A percentile compares a stretch with the other conserved stretches of the same genome.
These are phyloP conservation scores for Cubamyces sp. DNA, from an alignment of 768 basidiomycete genomes.

Conservation along the genomic window DNA sequence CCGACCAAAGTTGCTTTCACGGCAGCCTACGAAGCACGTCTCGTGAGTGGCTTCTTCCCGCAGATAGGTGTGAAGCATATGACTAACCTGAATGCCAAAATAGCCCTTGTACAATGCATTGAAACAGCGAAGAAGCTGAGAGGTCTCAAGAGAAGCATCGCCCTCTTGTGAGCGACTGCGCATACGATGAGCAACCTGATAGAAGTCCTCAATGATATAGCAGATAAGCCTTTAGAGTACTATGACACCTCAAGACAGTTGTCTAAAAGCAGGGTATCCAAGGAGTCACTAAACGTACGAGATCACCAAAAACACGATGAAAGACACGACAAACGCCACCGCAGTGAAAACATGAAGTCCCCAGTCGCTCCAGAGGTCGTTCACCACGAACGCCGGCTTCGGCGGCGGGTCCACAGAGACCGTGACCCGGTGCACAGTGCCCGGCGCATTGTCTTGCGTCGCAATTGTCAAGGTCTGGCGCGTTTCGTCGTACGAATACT, in stretches of 20 bases:
- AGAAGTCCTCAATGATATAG: not conserved
- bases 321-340: constrained; percentile 12
- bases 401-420: constrained; percentile 63
- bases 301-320: constrained; percentile 11
- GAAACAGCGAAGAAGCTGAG: no score
- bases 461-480: constrained; percentile 80
- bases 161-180: no score
- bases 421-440: constrained; percentile 50
- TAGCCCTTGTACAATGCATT: no score
- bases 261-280: not conserved
- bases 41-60: no score
- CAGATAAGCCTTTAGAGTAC: not conserved
- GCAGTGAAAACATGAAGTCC: constrained; percentile 27
- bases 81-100: no score
- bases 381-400: constrained; percentile 54
- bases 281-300: not conserved
- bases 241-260: no score
- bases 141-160: no score
- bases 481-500: constrained; percentile 60
- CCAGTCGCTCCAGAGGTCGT: constrained; percentile 70
- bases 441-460: constrained; percentile 44
- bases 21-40: no score
- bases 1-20: no score
- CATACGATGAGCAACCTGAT: no score
- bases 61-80: no score